Evolutionary conservation across 2,329 filamentous ascomycete species (phyloP).

Genomic region (Ophiosphaerella herpotricha): DNA sequence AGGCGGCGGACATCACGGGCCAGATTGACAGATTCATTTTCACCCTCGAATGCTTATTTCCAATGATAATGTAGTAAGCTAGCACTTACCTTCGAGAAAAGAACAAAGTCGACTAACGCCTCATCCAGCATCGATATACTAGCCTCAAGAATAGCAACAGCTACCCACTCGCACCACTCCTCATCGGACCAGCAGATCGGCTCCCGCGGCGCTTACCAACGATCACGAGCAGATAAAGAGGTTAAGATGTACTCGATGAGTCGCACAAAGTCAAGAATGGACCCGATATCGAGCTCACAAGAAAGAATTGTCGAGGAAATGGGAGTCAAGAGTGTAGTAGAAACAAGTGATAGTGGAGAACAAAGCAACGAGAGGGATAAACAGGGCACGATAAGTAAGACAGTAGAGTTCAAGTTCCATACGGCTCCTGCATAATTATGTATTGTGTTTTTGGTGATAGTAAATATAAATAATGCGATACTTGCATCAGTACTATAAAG

Average conservation of each 20-base stretch:
- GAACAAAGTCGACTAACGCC: not conserved
- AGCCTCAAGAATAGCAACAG: not conserved
- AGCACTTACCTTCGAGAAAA: not conserved
- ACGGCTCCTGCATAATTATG: not conserved
- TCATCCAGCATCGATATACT: conserved; percentile 1
- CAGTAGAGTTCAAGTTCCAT: not conserved
- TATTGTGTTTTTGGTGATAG: too few relatives aligned
- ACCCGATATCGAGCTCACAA: not conserved
- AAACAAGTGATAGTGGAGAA: not conserved
- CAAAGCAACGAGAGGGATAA: not conserved
- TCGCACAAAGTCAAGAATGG: not conserved
- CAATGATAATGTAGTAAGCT: conserved; percentile 3
- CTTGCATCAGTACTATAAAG: too few relatives aligned
- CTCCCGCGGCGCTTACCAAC: not conserved
- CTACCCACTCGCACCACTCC: not conserved
- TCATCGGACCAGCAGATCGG: not conserved
- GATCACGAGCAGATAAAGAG: not conserved
- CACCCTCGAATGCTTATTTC: conserved; percentile 4
- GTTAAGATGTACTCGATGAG: conserved; percentile 1
- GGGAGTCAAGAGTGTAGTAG: conserved; percentile 2
- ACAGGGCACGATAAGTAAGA: conserved; percentile 1
- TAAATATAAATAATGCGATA: too few relatives aligned
- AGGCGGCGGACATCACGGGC: not conserved
- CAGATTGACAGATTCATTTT: conserved; percentile 2
- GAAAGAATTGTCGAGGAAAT: conserved; percentile 3